Conservation (phyloP, 1,139 yeast species). For the Citeromyces hawaiiensis region DNA sequence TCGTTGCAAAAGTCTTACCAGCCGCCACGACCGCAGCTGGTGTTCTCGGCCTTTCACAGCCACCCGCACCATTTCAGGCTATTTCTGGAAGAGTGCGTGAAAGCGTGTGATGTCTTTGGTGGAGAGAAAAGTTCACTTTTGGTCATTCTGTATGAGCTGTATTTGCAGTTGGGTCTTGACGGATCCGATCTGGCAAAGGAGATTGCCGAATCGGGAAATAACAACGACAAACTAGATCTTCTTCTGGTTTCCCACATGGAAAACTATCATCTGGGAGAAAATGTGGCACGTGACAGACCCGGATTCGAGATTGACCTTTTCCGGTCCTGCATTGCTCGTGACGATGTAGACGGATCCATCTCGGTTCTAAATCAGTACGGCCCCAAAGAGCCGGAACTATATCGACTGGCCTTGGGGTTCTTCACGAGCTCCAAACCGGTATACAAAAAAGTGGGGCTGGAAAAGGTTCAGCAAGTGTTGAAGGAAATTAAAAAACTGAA, state of each 20-base stretch:
- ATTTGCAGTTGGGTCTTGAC: slow-evolving; percentile 44
- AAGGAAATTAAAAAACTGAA: slow-evolving; percentile 37
- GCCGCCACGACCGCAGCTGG: slow-evolving; percentile 84
- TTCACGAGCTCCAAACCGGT: slow-evolving; percentile 45
- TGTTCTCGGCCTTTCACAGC: slow-evolving; percentile 74
- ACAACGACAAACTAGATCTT: slow-evolving; percentile 23
- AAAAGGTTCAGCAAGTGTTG: slow-evolving; percentile 34
- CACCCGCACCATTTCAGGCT: slow-evolving; percentile 84
- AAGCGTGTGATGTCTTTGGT: slow-evolving; percentile 63
- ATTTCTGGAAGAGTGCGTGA: slow-evolving; percentile 86
- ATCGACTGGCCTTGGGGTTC: slow-evolving; percentile 50
- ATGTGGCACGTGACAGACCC: slow-evolving; percentile 20
- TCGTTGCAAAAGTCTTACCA: slow-evolving; percentile 69
- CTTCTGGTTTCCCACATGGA: slow-evolving; percentile 57
- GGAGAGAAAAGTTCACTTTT: slow-evolving; percentile 70
- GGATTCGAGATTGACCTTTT: slow-evolving; percentile 56
- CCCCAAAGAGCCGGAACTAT: slow-evolving; percentile 47
- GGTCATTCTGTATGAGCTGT: slow-evolving; percentile 73
- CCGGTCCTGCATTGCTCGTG: slow-evolving; percentile 44
- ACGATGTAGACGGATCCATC: slow-evolving; percentile 44
- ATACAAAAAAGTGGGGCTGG: slow-evolving; percentile 34
- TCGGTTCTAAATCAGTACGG: slow-evolving; percentile 49
- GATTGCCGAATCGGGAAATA: slow-evolving; percentile 13
- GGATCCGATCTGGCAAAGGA: slow-evolving; percentile 6
- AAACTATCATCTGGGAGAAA: slow-evolving; percentile 36